Percentiles rank a stretch among this genome's conserved stretches.
These are phyloP conservation scores for Rhizophagus clarus DNA, from an alignment of 192 early-diverging fungal genomes.

Conservation along the genomic window DNA sequence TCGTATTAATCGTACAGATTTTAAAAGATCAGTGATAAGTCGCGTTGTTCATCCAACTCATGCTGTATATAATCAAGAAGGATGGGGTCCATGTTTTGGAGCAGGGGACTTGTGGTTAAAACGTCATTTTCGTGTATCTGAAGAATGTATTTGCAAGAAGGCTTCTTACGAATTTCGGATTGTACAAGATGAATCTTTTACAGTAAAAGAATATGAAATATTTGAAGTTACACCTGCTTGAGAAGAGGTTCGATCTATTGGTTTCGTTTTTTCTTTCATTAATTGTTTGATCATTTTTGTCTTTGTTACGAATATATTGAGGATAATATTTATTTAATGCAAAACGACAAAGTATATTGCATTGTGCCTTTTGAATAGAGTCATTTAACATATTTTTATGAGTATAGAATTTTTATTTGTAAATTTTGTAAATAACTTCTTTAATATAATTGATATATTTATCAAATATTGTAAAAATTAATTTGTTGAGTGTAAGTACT, in stretches of 20 bases:
- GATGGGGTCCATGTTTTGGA: constrained; percentile 10
- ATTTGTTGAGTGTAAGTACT: not conserved
- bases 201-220: not conserved
- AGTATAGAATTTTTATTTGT: not conserved
- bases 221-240: not conserved
- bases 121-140: not conserved
- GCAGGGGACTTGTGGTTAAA: not conserved
- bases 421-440: not conserved
- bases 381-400: not conserved
- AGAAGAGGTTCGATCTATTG: not conserved
- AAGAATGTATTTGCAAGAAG: not conserved
- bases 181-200: not conserved
- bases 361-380: not conserved
- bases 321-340: not conserved
- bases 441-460: not conserved
- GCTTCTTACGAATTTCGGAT: not conserved
- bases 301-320: not conserved
- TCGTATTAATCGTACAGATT: not conserved
- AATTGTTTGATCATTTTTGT: not conserved
- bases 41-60: not conserved
- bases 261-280: not conserved
- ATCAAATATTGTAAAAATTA: too few species aligned
- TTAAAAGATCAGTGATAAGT: not conserved
- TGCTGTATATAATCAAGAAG: not conserved
- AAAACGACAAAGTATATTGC: not conserved